Evolutionary conservation across 1,139 yeast genomes (phyloP), one percentile per base, ranked within the genome.

Genomic region (Diutina ranongensis): DNA sequence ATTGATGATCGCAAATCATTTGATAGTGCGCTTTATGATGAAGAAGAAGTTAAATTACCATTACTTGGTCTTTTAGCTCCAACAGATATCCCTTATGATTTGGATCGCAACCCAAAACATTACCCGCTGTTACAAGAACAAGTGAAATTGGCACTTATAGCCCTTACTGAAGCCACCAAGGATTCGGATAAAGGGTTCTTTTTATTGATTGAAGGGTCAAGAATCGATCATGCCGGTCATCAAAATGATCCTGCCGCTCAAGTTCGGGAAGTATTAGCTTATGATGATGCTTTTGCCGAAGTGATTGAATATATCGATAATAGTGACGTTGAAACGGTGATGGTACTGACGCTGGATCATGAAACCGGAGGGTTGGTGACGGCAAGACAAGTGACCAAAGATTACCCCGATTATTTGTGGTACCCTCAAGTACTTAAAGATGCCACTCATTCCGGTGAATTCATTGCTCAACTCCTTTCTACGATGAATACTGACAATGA

Each of bases 151-250:
- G 95, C 95, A 0, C 61, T 86, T 52, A 73, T 67, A 25, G 78
- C 87, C 0, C 67, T 87, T 51, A 66, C 73, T 5, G 65, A 73
- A 47, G 88, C 89, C 20, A 74, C 92, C 1, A 63, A 71, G 51
- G 72, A 83, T 51, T 71, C 81, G 1, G 89, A 84, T 18, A 63
- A 82, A 52, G 95, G 95, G 0, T 86, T 87, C 60, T 86, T 87
- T 63, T 59, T 87, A 46, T 59, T 87, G 59, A 76, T 87, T 49
- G 96, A 87, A 65, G 95, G 95, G 8, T 83, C 94, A 13, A 72
- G 95, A 60, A 86, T 87, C 55, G 96, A 87, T 61, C 95, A 87
- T 60, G 94, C 95, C 3, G 95, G 95, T 35, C 96, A 87, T 60
- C 77, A 74, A 52, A 87, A 87, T 57, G 95, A 87, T 58, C 88